Conservation (phyloP, 1,284 basidiomycete species). For the Bondarzewia mesenterica region DNA sequence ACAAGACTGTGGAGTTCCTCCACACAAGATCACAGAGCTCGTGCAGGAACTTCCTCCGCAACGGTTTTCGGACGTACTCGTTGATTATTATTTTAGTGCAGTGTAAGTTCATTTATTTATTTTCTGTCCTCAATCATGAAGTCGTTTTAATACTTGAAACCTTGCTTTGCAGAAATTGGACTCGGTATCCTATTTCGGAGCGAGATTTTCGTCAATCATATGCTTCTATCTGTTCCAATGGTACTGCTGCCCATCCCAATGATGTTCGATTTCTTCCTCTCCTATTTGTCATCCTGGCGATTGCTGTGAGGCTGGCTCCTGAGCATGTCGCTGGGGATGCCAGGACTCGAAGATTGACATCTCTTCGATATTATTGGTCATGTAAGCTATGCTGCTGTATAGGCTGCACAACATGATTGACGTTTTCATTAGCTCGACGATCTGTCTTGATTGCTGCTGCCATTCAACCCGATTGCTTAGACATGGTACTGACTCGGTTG, state of each 20-base stretch:
- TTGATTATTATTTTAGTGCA: slow-evolving; percentile 71
- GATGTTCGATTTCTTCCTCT: slow-evolving; percentile 86
- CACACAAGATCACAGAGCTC: slow-evolving; percentile 84
- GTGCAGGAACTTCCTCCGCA: slow-evolving; percentile 80
- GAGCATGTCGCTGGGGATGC: slow-evolving; percentile 78
- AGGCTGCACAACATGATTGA: not conserved
- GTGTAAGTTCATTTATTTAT: slow-evolving; percentile 61
- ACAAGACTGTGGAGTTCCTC: slow-evolving; percentile 83
- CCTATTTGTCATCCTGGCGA: slow-evolving; percentile 90
- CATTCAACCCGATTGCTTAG: slow-evolving; percentile 83
- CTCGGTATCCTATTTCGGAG: slow-evolving; percentile 90
- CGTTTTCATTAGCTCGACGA: slow-evolving; percentile 55
- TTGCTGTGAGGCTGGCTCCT: slow-evolving; percentile 79
- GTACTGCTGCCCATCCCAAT: slow-evolving; percentile 68
- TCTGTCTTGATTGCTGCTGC: slow-evolving; percentile 84
- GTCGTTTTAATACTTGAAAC: not conserved
- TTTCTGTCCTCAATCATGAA: too few relatives aligned
- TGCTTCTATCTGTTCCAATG: slow-evolving; percentile 70
- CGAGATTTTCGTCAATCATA: slow-evolving; percentile 79
- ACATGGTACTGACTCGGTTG: slow-evolving; percentile 82
- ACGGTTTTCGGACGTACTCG: slow-evolving; percentile 61
- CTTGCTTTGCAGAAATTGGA: slow-evolving; percentile 69
- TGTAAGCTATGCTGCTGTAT: slow-evolving; percentile 52
- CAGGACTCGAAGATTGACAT: slow-evolving; percentile 66
- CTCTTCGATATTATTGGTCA: slow-evolving; percentile 88